Conservation (phyloP, 192 early-diverging fungal genomes). For the Rhizoclosmatium sp. region DNA sequence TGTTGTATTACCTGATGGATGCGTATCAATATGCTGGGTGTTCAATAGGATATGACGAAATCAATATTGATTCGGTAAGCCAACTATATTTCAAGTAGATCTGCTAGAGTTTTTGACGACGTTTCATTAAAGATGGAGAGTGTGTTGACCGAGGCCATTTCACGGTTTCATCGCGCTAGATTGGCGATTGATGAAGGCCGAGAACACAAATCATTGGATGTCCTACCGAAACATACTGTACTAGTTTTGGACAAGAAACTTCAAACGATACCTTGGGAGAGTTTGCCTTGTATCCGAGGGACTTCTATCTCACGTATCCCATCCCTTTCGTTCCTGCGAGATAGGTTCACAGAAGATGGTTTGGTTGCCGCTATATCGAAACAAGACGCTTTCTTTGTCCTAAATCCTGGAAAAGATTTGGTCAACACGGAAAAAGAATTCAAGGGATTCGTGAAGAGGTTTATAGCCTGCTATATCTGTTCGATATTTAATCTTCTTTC, state of each 20-base stretch:
- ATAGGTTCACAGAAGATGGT: conserved; percentile 37
- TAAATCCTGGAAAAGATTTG: conserved; percentile 93
- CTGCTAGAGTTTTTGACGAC: conserved; percentile 14
- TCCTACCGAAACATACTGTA: conserved; percentile 51
- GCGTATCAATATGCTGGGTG: conserved; percentile 63
- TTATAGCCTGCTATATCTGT: conserved; percentile 1
- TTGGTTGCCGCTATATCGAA: neutral
- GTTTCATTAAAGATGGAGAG: conserved; percentile 38
- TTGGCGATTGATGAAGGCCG: no score
- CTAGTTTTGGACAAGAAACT: conserved; percentile 86
- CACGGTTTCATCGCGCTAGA: conserved; percentile 30
- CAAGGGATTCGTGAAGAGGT: conserved; percentile 57
- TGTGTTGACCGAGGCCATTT: conserved; percentile 39
- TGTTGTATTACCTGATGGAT: conserved; percentile 74
- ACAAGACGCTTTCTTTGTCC: conserved; percentile 74
- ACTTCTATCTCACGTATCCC: conserved; percentile 83
- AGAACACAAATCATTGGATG: no score
- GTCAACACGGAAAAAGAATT: conserved; percentile 82
- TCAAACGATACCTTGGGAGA: conserved; percentile 91
- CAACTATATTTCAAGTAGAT: conserved; percentile 36
- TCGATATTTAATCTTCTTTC: conserved; percentile 6
- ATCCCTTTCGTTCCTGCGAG: conserved; percentile 76
- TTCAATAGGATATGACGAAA: conserved; percentile 62
- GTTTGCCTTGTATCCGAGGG: conserved; percentile 73
- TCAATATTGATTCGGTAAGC: conserved; percentile 58